Base-by-base conservation (phyloP, 176 grass and related monocot species). In the Bothriochloa decipiens region DNA sequence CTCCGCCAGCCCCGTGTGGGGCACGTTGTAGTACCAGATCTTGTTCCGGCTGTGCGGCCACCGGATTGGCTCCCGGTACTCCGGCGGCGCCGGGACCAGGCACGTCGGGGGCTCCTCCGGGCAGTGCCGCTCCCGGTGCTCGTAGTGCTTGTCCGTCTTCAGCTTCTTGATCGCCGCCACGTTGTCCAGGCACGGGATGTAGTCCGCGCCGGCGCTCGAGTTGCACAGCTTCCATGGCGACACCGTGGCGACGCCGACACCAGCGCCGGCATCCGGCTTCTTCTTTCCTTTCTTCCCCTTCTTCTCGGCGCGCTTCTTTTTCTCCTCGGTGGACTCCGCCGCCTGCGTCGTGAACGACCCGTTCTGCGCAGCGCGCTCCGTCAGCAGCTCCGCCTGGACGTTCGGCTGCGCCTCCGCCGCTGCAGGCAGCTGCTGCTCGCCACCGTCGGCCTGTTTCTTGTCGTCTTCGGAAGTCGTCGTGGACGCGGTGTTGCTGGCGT, bases 101-200 rank as follows among this genome's bases (percentile, higher is more conserved):
- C 96, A 99, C 18, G 88, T 91, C 7, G 91, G 91, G 20, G 87
- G 17, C 5, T 65, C 37, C 3, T 46, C 39, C 16, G 96, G 96
- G 75, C 96, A 99, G 91, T 99, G 93, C 36, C 96, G 87, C 78
- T 99, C 96, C 3, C 96, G 88, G 87, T 99, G 96, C 80, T 99
- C 93, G 81, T 96, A 99, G 87, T 96, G 96, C 39, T 65, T 90
- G 45, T 64, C 85, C 5, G 81, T 92, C 25, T 39, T 77, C 7
- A 99, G 91, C 78, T 88, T 92, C 79, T 73, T 91, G 73, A 96
- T 87, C 15, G 89, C 96, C 8, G 57, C 84, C 79, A 89, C 91
- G 72, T 99, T 99, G 90, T 99, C 97, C 18, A 99, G 88, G 76
- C 97, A 99, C 42, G 93, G 97, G 57, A 99, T 99, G 77, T 96